Percentiles rank a stretch among this genome's conserved stretches.
Conservation (phyloP, 768 basidiomycete species). For the Rhodotorula babjevae region DNA sequence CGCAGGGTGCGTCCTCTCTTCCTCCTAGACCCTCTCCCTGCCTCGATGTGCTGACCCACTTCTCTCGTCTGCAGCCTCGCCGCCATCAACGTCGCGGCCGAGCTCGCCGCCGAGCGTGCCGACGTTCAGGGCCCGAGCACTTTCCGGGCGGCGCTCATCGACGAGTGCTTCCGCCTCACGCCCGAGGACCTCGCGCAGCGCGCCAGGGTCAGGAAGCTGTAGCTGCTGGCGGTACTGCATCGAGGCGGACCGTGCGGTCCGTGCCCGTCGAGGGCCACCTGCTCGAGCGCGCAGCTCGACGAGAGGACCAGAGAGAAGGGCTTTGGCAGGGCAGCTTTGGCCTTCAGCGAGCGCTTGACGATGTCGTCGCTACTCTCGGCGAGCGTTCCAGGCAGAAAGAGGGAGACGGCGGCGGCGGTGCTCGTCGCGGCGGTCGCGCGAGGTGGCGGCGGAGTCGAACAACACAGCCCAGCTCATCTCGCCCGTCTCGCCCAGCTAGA, state of each 20-base stretch:
- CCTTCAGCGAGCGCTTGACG: too few relatives aligned
- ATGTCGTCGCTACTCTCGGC: too few relatives aligned
- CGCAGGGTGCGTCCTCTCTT: conserved; percentile 60
- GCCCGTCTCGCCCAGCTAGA: too few relatives aligned
- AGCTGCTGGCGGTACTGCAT: neutral
- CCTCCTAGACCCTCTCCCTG: neutral
- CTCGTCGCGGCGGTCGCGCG: too few relatives aligned
- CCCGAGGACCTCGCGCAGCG: conserved; percentile 43
- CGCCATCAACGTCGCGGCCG: conserved; percentile 61
- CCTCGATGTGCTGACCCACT: neutral
- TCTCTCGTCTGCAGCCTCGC: conserved; percentile 42
- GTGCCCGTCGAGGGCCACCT: too few relatives aligned
- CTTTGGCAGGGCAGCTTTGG: too few relatives aligned
- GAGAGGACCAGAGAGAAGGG: too few relatives aligned
- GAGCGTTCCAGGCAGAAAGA: too few relatives aligned
- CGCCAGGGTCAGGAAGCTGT: conserved; percentile 42
- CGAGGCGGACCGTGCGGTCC: neutral
- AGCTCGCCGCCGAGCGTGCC: conserved; percentile 55
- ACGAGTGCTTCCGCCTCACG: conserved; percentile 54
- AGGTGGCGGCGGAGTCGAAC: too few relatives aligned
- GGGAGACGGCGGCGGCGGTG: too few relatives aligned
- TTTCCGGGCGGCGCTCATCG: conserved; percentile 62
- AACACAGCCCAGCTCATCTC: too few relatives aligned
- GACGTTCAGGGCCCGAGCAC: conserved; percentile 62
- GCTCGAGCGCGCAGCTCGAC: too few relatives aligned